Evolutionary conservation across 2,329 filamentous ascomycete species (phyloP), one percentile per base, ranked within the genome.

Genomic region (Trichoderma sp.): DNA sequence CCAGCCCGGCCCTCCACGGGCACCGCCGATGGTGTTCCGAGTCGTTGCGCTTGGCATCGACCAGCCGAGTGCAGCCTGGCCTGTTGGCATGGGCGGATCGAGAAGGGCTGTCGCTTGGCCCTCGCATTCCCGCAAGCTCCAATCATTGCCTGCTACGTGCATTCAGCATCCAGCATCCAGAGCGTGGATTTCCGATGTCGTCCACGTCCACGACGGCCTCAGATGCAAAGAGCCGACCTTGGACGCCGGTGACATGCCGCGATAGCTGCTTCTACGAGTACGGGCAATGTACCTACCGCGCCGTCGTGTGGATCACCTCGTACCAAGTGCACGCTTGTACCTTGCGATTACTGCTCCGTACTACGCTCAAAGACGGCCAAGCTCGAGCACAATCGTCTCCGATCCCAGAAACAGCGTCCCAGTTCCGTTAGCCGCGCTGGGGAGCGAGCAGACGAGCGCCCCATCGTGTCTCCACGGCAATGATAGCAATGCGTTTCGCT

Each of bases 401-500:
- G 36, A 58, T 68, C 34, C 39, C 57, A 70, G 39, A 62, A 36
- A 34, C 39, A 53, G 28, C 36, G 57, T 58, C 34, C 65, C 56
- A 68, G 57, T 12, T 32, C 56, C 56, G 53, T 69, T 53, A 70
- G 43, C 39, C 62, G 62, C 62, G 21, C 24, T 47, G 62, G 62
- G 62, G 60, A 65, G 24, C 36, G 26, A 51, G 2, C 39, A 65
- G 66, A 62, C 66, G 66, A 70, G 66, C 18, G 66, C 56, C 57
- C 66, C 66, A 62, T 70, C n/a, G n/a, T 12, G 66, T 70, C 66
- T 51, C 66, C 66, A 70, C 66, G 66, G 66, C 57, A 70, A 70
- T 70, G 39, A 62, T 39, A 61, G 66, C 66, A 51, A 61, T 53
- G 66, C 63, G 66, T 34, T 69, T 69, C 39, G 66, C 47, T 69